Evolutionary conservation across 345 rosid genomes (phyloP), one percentile per base, ranked within the genome.

Genomic region (Citropsis articulata): DNA sequence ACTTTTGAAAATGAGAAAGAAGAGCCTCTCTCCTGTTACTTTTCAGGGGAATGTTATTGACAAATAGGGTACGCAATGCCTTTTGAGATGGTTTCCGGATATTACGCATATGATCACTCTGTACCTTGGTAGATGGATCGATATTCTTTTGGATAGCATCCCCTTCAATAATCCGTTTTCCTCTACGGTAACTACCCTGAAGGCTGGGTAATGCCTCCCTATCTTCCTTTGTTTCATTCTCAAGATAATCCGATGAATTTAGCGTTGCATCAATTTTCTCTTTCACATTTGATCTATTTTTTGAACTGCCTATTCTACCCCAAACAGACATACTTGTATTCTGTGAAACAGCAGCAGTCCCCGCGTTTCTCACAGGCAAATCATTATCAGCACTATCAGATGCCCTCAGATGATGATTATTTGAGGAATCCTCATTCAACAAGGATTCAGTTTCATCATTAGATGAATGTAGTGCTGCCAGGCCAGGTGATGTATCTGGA

Each of bases 1-100:
- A 96, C 80, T 91, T 96, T 66, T 86, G 85, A 82, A 96, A 94
- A 89, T 96, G 99, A 76, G 98, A 85, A 72, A 94, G 89, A 81
- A 96, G 97, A 80, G 95, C 84, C 77, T 90, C 98, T 78, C 85
- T 90, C 80, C 79, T 91, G 85, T 94, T 96, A 87, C 84, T 87
- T 84, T 89, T 91, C 59, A 62, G 91, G 18, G 99, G 99, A 85
- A 96, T 85, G 76, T 90, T 86, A 79, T 88, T 89, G 78, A 96
- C 98, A 88, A 94, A 96, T 71, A 96, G 85, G 69, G 98, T 96
- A 45, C 92, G 93, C 81, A 82, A 74, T 12, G 98, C 99, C 85
- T 93, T 94, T 75, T 94, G 98, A 75, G 89, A 84, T 73, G 92
- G 83, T 78, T 90, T 94, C 76, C 92, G 81, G 70, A 83, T 65